Conservation (phyloP, 805 yeast genomes). For the Diddensiella santjacobensis region DNA sequence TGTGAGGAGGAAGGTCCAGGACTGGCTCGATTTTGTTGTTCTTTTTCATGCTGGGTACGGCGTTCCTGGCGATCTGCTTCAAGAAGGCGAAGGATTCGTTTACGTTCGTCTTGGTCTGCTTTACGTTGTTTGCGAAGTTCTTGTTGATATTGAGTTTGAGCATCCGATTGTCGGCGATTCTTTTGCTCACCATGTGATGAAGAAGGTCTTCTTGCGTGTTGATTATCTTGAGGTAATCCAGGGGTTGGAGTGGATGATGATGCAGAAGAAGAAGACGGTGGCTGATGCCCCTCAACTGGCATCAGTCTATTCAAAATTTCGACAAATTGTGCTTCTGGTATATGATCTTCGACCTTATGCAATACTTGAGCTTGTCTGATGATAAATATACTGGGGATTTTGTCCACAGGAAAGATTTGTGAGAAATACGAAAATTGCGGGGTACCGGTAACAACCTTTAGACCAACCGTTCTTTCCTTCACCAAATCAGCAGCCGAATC, state of each 20-base stretch:
- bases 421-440: conserved; percentile 46
- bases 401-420: conserved; percentile 51
- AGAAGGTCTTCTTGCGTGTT: neutral
- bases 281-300: too few species aligned
- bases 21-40: conserved; percentile 10
- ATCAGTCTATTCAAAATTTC: neutral
- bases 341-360: conserved; percentile 40
- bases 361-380: conserved; percentile 47
- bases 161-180: neutral
- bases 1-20: neutral
- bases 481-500: neutral
- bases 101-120: conserved; percentile 44
- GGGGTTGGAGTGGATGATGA: neutral
- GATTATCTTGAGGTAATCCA: neutral
- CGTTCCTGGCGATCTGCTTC: conserved; percentile 53
- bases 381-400: conserved; percentile 54
- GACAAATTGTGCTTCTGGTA: conserved; percentile 10
- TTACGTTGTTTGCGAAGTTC: conserved; percentile 9
- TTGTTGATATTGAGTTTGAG: conserved; percentile 12
- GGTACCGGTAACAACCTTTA: conserved; percentile 41
- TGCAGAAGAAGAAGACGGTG: neutral
- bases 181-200: neutral
- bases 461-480: conserved; percentile 36
- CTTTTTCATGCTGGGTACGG: conserved; percentile 19
- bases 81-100: conserved; percentile 51